Conservation (phyloP, 768 basidiomycete genomes). For the Hericium rajendrae region DNA sequence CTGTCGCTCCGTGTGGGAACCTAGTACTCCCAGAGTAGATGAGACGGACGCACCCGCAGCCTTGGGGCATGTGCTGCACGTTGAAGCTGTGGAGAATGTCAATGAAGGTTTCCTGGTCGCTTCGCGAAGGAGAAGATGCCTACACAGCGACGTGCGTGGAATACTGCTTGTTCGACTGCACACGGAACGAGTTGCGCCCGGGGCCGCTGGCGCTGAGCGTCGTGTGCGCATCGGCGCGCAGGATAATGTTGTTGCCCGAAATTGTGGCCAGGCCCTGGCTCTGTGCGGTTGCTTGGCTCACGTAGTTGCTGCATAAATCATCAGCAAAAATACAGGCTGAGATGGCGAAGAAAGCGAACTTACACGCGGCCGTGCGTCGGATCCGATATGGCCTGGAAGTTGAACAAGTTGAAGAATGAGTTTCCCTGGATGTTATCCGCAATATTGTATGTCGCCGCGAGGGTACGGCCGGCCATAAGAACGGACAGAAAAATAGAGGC, state of each 20-base stretch:
- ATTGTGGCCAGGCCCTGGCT: conserved; percentile 49
- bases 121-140: not conserved
- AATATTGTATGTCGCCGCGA: conserved; percentile 37
- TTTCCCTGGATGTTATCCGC: conserved; percentile 35
- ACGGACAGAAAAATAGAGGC: not conserved
- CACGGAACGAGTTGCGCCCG: conserved; percentile 19
- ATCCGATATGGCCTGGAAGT: conserved; percentile 39
- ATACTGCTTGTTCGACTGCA: conserved; percentile 29
- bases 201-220: conserved; percentile 32
- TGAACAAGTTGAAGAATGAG: conserved; percentile 43
- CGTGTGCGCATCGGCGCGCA: conserved; percentile 46
- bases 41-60: conserved; percentile 15
- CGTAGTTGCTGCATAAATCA: conserved; percentile 29
- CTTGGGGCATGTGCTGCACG: conserved; percentile 21
- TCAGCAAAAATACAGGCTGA: not conserved
- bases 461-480: conserved; percentile 24
- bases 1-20: conserved; percentile 2
- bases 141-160: conserved; percentile 17
- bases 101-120: too few relatives aligned
- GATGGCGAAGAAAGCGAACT: conserved; percentile 9
- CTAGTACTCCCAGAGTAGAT: too few relatives aligned
- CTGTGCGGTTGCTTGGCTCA: conserved; percentile 37
- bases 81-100: conserved; percentile 11
- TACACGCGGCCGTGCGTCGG: conserved; percentile 65
- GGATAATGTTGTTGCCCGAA: conserved; percentile 39